These are phyloP conservation scores for Sclerotinia borealis DNA, from an alignment of 2,329 filamentous ascomycete species.

Conservation along the genomic window DNA sequence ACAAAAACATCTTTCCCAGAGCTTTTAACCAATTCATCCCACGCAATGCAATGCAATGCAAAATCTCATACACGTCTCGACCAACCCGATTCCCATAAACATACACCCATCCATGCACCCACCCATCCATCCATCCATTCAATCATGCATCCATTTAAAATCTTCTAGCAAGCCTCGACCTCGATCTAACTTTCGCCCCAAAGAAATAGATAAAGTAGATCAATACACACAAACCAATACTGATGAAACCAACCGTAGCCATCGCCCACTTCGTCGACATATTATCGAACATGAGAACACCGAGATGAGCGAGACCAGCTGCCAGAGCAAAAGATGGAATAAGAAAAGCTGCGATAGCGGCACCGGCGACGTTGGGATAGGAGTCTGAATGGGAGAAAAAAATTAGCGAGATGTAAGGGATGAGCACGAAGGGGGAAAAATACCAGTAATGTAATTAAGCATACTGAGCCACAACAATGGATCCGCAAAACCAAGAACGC, in stretches of 20 bases:
- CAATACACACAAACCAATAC: slow-evolving; percentile 35
- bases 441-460: slow-evolving; percentile 35
- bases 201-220: slow-evolving; percentile 39
- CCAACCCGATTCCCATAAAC: neutral
- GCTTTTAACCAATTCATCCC: neutral
- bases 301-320: slow-evolving; percentile 37
- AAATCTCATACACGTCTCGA: neutral
- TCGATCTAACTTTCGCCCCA: slow-evolving; percentile 5
- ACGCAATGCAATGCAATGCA: neutral
- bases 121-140: neutral
- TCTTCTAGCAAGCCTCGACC: slow-evolving; percentile 3
- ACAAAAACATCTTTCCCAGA: neutral
- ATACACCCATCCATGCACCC: neutral
- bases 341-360: slow-evolving; percentile 39
- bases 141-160: too few relatives aligned
- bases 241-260: slow-evolving; percentile 37
- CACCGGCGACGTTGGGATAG: slow-evolving; percentile 38
- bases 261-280: slow-evolving; percentile 38
- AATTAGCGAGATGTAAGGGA: neutral
- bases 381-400: slow-evolving; percentile 25
- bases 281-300: slow-evolving; percentile 32
- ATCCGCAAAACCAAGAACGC: slow-evolving; percentile 37
- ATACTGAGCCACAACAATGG: slow-evolving; percentile 40
- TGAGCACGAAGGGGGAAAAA: neutral
- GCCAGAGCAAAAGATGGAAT: slow-evolving; percentile 40